These are phyloP conservation scores for Xylariaceae sp. DNA, from an alignment of 2,329 filamentous ascomycete genomes.

Conservation along the genomic window DNA sequence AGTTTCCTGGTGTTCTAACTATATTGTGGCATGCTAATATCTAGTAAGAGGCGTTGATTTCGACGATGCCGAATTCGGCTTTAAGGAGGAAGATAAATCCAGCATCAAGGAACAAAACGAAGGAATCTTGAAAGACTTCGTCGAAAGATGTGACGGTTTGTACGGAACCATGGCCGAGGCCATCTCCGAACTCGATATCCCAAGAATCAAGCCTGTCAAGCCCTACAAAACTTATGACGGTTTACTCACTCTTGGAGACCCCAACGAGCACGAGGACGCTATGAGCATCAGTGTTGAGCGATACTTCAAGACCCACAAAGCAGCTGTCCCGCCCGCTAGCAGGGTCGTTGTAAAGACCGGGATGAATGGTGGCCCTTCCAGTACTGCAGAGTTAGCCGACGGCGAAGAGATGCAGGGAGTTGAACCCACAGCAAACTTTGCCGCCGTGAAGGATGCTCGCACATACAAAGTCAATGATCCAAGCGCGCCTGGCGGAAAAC, in stretches of 20 bases:
- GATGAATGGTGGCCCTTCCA: slow-evolving; percentile 52
- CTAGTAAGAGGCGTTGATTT: slow-evolving; percentile 81
- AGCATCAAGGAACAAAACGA: slow-evolving; percentile 79
- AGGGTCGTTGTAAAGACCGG: slow-evolving; percentile 67
- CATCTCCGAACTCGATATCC: slow-evolving; percentile 77
- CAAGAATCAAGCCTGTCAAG: slow-evolving; percentile 75
- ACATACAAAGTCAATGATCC: slow-evolving; percentile 83
- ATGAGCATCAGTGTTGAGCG: slow-evolving; percentile 86
- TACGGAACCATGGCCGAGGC: slow-evolving; percentile 89
- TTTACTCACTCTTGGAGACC: slow-evolving; percentile 78
- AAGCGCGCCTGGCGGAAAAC: slow-evolving; percentile 75
- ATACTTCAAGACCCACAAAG: slow-evolving; percentile 84
- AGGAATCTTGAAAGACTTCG: slow-evolving; percentile 65
- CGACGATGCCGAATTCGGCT: slow-evolving; percentile 86
- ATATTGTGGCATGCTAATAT: slow-evolving; percentile 20
- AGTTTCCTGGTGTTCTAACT: slow-evolving; percentile 44
- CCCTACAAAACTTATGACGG: slow-evolving; percentile 83
- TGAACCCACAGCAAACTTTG: slow-evolving; percentile 58
- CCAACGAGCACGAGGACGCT: slow-evolving; percentile 73
- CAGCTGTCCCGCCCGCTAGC: slow-evolving; percentile 75
- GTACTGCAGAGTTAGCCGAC: slow-evolving; percentile 58
- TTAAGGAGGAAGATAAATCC: slow-evolving; percentile 89
- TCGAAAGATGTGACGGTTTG: slow-evolving; percentile 70
- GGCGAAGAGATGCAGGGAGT: slow-evolving; percentile 56
- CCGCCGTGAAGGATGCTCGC: slow-evolving; percentile 76